phyloP scores from a whole-genome alignment of 78 protist species.

The Bodo saltans region DNA sequence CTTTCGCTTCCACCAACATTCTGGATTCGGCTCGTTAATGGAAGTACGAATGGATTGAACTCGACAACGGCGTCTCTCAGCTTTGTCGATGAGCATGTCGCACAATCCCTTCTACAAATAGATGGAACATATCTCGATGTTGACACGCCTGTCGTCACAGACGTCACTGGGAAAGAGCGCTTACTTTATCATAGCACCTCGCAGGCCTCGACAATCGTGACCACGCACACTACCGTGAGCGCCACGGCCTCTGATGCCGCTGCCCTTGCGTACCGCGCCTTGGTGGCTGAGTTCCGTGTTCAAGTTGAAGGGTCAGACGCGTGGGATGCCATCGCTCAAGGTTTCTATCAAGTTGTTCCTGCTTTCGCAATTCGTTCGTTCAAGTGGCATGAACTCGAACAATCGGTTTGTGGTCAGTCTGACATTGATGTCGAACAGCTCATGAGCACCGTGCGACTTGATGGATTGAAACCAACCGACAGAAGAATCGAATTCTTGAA shows the following conservation, averaged over 20 bases:
- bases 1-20: slow-evolving; percentile 48
- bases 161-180: too few relatives aligned
- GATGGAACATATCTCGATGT: too few relatives aligned
- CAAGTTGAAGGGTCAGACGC: neutral
- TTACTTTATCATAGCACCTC: too few relatives aligned
- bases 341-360: neutral
- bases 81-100: too few relatives aligned
- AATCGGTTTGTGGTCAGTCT: neutral
- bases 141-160: too few relatives aligned
- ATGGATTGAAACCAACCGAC: neutral
- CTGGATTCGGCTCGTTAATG: slow-evolving; percentile 35
- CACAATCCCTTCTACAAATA: too few relatives aligned
- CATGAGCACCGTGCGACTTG: neutral
- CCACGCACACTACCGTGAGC: too few relatives aligned
- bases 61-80: neutral
- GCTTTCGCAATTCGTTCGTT: neutral
- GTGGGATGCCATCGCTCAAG: neutral
- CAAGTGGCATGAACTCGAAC: neutral
- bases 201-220: too few relatives aligned
- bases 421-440: neutral
- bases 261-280: too few relatives aligned
- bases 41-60: neutral
- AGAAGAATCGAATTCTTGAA: neutral
- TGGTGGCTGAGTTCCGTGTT: too few relatives aligned
- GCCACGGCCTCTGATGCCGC: too few relatives aligned